A percentile compares a stretch with the other conserved stretches of the same genome.
Evolutionary conservation across 2,329 filamentous ascomycete species (phyloP).

Genomic region (Diaporthe capsici): DNA sequence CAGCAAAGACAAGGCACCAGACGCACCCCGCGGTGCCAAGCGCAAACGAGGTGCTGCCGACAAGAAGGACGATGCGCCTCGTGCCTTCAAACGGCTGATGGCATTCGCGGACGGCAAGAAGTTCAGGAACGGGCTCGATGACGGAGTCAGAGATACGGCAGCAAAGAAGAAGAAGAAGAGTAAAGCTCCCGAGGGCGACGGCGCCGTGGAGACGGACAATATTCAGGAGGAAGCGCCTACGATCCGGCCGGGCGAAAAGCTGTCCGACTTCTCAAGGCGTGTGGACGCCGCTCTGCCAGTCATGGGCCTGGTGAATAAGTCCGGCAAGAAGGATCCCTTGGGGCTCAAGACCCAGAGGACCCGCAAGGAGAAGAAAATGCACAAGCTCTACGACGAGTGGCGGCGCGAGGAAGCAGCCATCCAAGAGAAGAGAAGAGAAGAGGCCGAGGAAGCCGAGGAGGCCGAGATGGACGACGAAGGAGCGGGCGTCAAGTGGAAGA

Average conservation of each 20-base stretch:
- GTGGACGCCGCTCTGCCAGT: slow-evolving; percentile 90
- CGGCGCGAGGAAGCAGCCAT: slow-evolving; percentile 75
- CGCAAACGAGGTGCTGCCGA: slow-evolving; percentile 60
- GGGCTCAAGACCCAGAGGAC: slow-evolving; percentile 80
- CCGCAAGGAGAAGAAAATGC: slow-evolving; percentile 87
- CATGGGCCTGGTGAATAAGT: slow-evolving; percentile 76
- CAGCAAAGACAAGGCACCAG: slow-evolving; percentile 46
- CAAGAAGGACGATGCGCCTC: slow-evolving; percentile 83
- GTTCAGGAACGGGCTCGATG: slow-evolving; percentile 76
- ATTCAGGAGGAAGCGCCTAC: slow-evolving; percentile 64
- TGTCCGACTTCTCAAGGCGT: slow-evolving; percentile 84
- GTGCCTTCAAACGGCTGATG: slow-evolving; percentile 90
- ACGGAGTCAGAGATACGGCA: slow-evolving; percentile 63
- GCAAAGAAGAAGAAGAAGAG: slow-evolving; percentile 50
- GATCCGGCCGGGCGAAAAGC: slow-evolving; percentile 86
- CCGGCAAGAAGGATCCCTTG: slow-evolving; percentile 70
- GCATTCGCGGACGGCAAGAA: slow-evolving; percentile 76
- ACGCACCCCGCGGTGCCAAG: slow-evolving; percentile 59
- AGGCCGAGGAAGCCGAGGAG: slow-evolving; percentile 74
- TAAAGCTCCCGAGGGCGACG: slow-evolving; percentile 41
- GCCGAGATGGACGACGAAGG: slow-evolving; percentile 73
- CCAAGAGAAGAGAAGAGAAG: slow-evolving; percentile 75
- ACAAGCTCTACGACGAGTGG: slow-evolving; percentile 85
- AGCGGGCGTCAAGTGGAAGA: slow-evolving; percentile 63
- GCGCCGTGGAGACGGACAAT: slow-evolving; percentile 43